Base-by-base conservation (phyloP, 2,329 filamentous ascomycete species). In the Colletotrichum sp. region DNA sequence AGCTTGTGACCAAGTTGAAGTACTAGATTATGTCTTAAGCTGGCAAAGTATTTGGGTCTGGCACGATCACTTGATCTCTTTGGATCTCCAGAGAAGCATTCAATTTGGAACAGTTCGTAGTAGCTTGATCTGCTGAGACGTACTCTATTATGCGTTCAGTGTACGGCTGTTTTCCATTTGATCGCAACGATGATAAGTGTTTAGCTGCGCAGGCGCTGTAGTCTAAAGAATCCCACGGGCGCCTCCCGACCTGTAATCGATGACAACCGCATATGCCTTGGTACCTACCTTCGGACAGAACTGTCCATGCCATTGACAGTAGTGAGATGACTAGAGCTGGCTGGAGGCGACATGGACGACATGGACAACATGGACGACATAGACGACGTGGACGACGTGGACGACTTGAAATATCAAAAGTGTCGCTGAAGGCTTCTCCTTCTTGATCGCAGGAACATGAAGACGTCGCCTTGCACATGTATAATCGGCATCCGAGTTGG, bases 121-220 rank as follows among this genome's bases (percentile, higher is more conserved):
- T n/a, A 12, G 18, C 18, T 0, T 48, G 9, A n/a, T n/a, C 5
- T 48, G 18, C 39, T 12, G 39, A 48, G 39, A 4, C 18, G 39
- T 1, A 0, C 18, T n/a, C 5, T n/a, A 0, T 12, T 48, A n/a
- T 18, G 0, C 18, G 0, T n/a, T 1, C 0, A 48, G 18, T 6
- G 1, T n/a, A 2, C 18, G 39, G 3, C 0, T 48, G 5, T n/a
- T 48, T 12, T 48, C 16, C 4, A 12, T 48, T 12, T 12, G 3
- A 48, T 4, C 18, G 0, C 16, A 48, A 48, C 18, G 18, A 48
- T n/a, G 0, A 43, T 2, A 2, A 2, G 39, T 6, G 9, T 1
- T n/a, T n/a, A n/a, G 0, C 18, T 48, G 36, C 0, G 0, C 1
- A 48, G 18, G 18, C 0, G 18, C 9, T 48, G 39, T 12, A 6